Evolutionary conservation across 768 basidiomycete genomes (phyloP), one percentile per base, ranked within the genome.

Genomic region (Mycena kentingensis): DNA sequence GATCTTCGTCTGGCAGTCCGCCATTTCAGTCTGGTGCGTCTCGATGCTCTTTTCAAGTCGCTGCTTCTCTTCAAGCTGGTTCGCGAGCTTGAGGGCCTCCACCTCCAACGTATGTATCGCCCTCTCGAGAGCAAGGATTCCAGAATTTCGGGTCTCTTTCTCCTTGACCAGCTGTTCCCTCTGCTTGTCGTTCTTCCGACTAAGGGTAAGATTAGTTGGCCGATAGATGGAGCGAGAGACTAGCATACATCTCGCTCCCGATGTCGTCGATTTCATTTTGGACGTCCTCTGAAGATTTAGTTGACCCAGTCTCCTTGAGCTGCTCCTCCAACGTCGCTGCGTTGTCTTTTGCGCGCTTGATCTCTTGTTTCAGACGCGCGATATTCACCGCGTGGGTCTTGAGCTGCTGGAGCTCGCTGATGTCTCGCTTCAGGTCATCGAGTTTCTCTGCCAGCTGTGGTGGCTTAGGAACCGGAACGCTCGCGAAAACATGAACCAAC

Each of bases 241-340:
- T 25, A 26, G 51, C 83, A 64, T 61, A 96, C 94, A 93, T 75
- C 54, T 87, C 77, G 15, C 71, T 72, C 1, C 78, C 74, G 21
- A 95, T 65, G 2, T 71, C 69, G 49, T 88, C 83, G 5, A 97
- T 74, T 63, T 97, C 87, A 22, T 61, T 70, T 66, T 98, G 89
- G 15, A 98, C 87, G 41, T 95, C 93, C 39, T 93, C 90, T 1
- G 82, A 80, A 1, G 94, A 93, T 68, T 84, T 90, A 13, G 82
- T 79, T 28, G 87, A 88, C 2, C 94, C 95, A 2, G 84, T 84
- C 6, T 78, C 70, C 18, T 78, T 71, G 15, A 99, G 77, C 41
- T 88, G 83, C 41, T 72, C 71, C 67, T 97, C 91, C 38, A 93
- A 72, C 41, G 75, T 71, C 8, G 66, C 55, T 38, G 88, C 80